Evolutionary conservation across 2,329 filamentous ascomycete species (phyloP).

Genomic region (Ilyonectria mors-panacis): DNA sequence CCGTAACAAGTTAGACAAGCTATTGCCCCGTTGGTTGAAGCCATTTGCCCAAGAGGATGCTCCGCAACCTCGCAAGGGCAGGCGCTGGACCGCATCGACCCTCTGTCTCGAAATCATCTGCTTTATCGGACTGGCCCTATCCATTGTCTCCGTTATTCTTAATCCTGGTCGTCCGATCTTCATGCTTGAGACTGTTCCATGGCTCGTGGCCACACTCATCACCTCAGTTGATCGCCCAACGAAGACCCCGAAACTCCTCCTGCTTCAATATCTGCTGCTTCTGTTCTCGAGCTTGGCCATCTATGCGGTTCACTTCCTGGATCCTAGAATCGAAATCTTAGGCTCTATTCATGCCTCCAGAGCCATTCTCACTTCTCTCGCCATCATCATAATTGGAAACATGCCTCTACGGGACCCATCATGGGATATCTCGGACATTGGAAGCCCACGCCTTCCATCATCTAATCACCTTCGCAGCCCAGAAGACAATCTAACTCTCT

Average conservation of each 20-base stretch:
- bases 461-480: constrained; percentile 71
- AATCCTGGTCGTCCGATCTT: constrained; percentile 45
- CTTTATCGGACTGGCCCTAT: constrained; percentile 53
- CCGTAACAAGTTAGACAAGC: constrained; percentile 44
- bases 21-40: constrained; percentile 58
- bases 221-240: constrained; percentile 56
- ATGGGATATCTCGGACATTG: constrained; percentile 53
- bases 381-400: constrained; percentile 51
- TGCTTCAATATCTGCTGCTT: constrained; percentile 57
- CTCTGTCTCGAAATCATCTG: constrained; percentile 53
- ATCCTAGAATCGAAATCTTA: constrained; percentile 34
- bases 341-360: constrained; percentile 46
- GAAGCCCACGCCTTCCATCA: constrained; percentile 45
- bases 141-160: constrained; percentile 50
- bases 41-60: constrained; percentile 61
- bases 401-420: constrained; percentile 57
- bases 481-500: constrained; percentile 84
- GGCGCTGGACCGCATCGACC: constrained; percentile 58
- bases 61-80: constrained; percentile 41
- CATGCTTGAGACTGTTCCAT: constrained; percentile 57
- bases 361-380: constrained; percentile 42
- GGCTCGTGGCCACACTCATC: constrained; percentile 56
- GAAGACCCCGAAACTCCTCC: constrained; percentile 58
- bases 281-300: constrained; percentile 50
- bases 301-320: constrained; percentile 51